These are phyloP conservation scores for Hypoxylon sp. DNA, from an alignment of 2,329 filamentous ascomycete species.

Conservation along the genomic window DNA sequence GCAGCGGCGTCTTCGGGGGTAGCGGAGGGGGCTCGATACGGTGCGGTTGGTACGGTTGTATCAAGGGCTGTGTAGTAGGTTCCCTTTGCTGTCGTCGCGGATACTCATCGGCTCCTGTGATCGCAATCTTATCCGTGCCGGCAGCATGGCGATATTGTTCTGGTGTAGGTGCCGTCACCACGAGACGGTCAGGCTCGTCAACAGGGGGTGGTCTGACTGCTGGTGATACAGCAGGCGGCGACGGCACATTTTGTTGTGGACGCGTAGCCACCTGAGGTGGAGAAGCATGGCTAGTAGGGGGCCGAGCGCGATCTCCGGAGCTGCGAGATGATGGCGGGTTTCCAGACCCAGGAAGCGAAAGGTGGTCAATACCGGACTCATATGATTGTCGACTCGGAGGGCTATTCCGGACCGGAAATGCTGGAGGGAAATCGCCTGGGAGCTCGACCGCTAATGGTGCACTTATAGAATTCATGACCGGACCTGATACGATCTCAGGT, in stretches of 20 bases:
- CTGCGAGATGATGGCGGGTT: slow-evolving; percentile 62
- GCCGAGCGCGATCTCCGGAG: slow-evolving; percentile 62
- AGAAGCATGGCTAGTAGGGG: slow-evolving; percentile 52
- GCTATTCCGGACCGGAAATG: slow-evolving; percentile 54
- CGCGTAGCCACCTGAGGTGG: slow-evolving; percentile 52
- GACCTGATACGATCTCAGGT: slow-evolving; percentile 60
- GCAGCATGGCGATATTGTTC: slow-evolving; percentile 69
- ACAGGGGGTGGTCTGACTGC: slow-evolving; percentile 44
- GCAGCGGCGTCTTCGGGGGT: slow-evolving; percentile 82
- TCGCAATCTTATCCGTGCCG: slow-evolving; percentile 77
- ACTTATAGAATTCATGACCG: slow-evolving; percentile 56
- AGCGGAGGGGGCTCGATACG: slow-evolving; percentile 75
- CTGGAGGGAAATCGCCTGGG: slow-evolving; percentile 66
- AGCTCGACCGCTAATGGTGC: slow-evolving; percentile 69
- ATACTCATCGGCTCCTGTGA: slow-evolving; percentile 71
- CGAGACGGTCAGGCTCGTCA: slow-evolving; percentile 66
- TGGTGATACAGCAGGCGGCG: slow-evolving; percentile 38
- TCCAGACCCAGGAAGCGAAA: slow-evolving; percentile 57
- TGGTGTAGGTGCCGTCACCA: slow-evolving; percentile 69
- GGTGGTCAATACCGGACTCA: slow-evolving; percentile 67
- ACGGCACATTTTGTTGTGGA: slow-evolving; percentile 44
- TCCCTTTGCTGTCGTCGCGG: slow-evolving; percentile 58
- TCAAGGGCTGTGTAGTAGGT: slow-evolving; percentile 43
- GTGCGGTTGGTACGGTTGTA: slow-evolving; percentile 54
- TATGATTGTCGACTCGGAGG: slow-evolving; percentile 66